Evolutionary conservation across 1,139 yeast genomes (phyloP), one percentile per base, ranked within the genome.

Genomic region (Blastobotrys persicus): DNA sequence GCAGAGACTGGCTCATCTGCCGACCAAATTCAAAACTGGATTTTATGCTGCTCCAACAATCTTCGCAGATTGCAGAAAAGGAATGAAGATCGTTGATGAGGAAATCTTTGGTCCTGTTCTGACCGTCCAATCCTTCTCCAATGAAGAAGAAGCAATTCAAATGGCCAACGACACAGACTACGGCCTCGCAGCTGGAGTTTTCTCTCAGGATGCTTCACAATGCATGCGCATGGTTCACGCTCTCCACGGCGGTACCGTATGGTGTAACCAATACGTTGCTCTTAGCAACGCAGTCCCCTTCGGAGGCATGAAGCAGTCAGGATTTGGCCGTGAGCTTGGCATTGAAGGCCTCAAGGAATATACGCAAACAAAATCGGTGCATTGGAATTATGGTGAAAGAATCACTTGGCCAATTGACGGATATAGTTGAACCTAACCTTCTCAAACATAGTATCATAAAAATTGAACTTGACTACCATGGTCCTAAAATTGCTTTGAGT

Each of bases 71-170:
- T 91, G 85, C 59, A 74, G 70, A 44, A 81, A 80, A 65, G 73
- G 76, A 59, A 83, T 81, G 83, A 70, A 71, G 60, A 82, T 85
- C 62, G 85, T 85, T 55, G 75, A 72, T 64, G 91, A 85, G 58
- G 92, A 85, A 70, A 88, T 89, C 59, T 89, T 89, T 64, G 96
- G 97, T 31, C 96, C 97, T n/a, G 95, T 88, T 34, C 88, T 85
- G 44, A 79, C 87, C n/a, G 74, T 85, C 47, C 73, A 82, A 57
- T 81, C 81, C 68, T 89, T 89, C 70, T 71, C 72, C 49, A 78
- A 83, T 44, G 80, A 79, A 53, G 89, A 85, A 50, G 92, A 88
- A 62, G 96, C 80, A 20, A 68, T 89, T 42, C 70, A 70, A 50
- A 72, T 78, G 59, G 94, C 95, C 45, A 88, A 88, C 66, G 81